These are phyloP conservation scores for Platanthera guangdongensis DNA, from an alignment of 106 monocot species.

Conservation along the genomic window DNA sequence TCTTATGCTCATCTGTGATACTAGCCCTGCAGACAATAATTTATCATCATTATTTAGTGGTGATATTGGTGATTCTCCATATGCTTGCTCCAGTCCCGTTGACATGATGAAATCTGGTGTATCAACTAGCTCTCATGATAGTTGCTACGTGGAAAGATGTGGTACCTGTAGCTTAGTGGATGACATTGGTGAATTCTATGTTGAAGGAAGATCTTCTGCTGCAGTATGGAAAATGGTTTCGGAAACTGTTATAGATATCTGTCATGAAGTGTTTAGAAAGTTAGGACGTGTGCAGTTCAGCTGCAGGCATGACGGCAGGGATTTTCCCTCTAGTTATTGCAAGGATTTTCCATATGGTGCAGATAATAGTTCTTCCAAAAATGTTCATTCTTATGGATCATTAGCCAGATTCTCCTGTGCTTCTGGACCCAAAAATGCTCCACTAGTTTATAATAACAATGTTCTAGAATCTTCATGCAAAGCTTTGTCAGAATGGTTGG, in stretches of 20 bases:
- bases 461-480: slow-evolving; percentile 51
- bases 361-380: slow-evolving; percentile 8
- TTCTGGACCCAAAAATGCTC: slow-evolving; percentile 28
- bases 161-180: slow-evolving; percentile 18
- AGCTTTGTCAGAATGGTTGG: slow-evolving; percentile 59
- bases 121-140: slow-evolving; percentile 5
- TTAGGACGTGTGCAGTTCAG: slow-evolving; percentile 48
- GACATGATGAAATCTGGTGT: slow-evolving; percentile 14
- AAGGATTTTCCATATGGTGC: slow-evolving; percentile 2
- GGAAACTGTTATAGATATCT: slow-evolving; percentile 52
- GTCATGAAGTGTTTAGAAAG: slow-evolving; percentile 49
- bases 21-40: slow-evolving; percentile 40
- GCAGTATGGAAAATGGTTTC: slow-evolving; percentile 80
- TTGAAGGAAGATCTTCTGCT: slow-evolving; percentile 65
- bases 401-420: slow-evolving; percentile 58
- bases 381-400: slow-evolving; percentile 11
- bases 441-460: slow-evolving; percentile 27
- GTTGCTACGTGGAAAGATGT: not conserved
- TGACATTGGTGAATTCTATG: slow-evolving; percentile 72
- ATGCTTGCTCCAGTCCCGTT: slow-evolving; percentile 9
- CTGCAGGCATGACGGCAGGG: slow-evolving; percentile 44
- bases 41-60: slow-evolving; percentile 34
- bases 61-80: slow-evolving; percentile 9
- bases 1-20: slow-evolving; percentile 48
- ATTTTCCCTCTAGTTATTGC: not conserved